A percentile compares a stretch with the other conserved stretches of the same genome.
Evolutionary conservation across 2,329 filamentous ascomycete species (phyloP).

Genomic region (Alternaria sp.): DNA sequence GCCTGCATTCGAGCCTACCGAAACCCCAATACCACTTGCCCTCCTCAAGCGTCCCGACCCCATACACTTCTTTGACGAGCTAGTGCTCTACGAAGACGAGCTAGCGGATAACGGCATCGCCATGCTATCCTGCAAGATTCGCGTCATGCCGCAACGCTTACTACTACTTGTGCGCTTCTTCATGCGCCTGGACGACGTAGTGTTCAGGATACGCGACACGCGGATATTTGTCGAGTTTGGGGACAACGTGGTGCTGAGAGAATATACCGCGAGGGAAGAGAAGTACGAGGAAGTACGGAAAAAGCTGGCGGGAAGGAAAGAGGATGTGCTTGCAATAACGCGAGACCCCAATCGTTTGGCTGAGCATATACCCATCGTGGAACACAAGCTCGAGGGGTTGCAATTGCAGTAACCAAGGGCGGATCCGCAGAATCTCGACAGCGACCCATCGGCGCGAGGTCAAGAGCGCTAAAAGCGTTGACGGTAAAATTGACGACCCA

Average conservation of each 20-base stretch:
- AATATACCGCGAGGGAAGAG: constrained; percentile 90
- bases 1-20: constrained; percentile 55
- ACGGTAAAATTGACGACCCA: background rate
- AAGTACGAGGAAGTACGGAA: constrained; percentile 76
- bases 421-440: background rate
- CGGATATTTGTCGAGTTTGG: constrained; percentile 90
- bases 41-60: constrained; percentile 88
- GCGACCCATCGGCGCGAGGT: background rate
- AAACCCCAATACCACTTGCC: constrained; percentile 78
- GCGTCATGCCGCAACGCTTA: constrained; percentile 90
- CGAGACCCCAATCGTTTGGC: constrained; percentile 78
- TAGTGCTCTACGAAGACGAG: constrained; percentile 96
- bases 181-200: constrained; percentile 89
- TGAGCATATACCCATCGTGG: constrained; percentile 69
- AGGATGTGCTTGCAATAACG: constrained; percentile 78
- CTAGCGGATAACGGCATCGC: constrained; percentile 97
- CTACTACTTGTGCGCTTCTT: constrained; percentile 87
- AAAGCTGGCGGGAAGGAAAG: constrained; percentile 63
- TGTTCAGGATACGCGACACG: constrained; percentile 88
- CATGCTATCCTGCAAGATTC: constrained; percentile 85
- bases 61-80: constrained; percentile 95
- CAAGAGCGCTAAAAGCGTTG: background rate
- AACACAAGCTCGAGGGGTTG: constrained; percentile 69
- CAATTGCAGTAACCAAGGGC: constrained; percentile 41
- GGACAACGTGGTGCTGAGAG: constrained; percentile 78